These are phyloP conservation scores for Coniochaeta sp. DNA, from an alignment of 2,329 filamentous ascomycete genomes.

Conservation along the genomic window DNA sequence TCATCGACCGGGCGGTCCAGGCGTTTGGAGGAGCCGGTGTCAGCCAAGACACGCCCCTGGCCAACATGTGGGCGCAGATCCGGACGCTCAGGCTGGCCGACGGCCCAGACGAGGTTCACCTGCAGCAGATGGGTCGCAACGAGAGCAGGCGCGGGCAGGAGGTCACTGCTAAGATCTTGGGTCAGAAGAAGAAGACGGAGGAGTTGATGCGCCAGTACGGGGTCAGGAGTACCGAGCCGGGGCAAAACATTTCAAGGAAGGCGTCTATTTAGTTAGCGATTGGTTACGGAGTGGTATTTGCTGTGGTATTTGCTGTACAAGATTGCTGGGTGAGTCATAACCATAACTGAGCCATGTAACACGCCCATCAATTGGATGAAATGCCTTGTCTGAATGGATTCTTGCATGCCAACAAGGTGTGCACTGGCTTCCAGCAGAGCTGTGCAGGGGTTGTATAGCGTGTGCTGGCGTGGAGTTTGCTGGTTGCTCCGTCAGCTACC, in stretches of 20 bases:
- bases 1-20: constrained; percentile 94
- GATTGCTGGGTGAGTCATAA: not conserved
- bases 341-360: not conserved
- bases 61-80: constrained; percentile 72
- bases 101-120: constrained; percentile 92
- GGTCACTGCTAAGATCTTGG: constrained; percentile 53
- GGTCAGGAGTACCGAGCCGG: constrained; percentile 38
- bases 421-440: not conserved
- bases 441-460: not conserved
- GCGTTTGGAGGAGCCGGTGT: constrained; percentile 87
- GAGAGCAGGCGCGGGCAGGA: constrained; percentile 65
- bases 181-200: constrained; percentile 58
- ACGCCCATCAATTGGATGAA: not conserved
- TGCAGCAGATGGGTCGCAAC: constrained; percentile 72
- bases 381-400: not conserved
- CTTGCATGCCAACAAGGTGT: not conserved
- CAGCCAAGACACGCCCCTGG: constrained; percentile 88
- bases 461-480: too few relatives aligned
- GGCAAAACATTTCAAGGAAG: constrained; percentile 38
- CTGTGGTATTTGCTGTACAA: too few relatives aligned
- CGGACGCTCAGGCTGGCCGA: constrained; percentile 82
- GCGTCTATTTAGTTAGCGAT: constrained; percentile 33
- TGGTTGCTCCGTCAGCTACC: constrained; percentile 17
- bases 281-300: constrained; percentile 1
- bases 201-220: constrained; percentile 57